phyloP scores from a whole-genome alignment of 805 yeast genomes.

The Isabelozyma pseudorhagii region DNA sequence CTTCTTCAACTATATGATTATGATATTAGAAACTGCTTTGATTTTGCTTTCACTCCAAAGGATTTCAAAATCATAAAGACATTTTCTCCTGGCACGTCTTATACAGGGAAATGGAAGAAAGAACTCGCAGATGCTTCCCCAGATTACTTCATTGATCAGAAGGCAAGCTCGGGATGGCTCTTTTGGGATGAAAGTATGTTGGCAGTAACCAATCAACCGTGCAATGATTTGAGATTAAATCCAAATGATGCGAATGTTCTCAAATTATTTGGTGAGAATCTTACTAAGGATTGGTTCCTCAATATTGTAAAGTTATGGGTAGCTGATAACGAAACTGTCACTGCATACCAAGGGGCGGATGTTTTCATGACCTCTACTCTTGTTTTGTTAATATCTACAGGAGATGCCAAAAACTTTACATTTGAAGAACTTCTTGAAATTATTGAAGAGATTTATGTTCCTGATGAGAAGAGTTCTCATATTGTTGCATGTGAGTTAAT shows the following conservation, averaged over 20 bases:
- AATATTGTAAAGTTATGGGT: conserved; percentile 49
- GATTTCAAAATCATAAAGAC: conserved; percentile 46
- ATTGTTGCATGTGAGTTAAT: conserved; percentile 70
- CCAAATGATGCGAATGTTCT: conserved; percentile 43
- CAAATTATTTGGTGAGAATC: conserved; percentile 35
- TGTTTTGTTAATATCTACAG: conserved; percentile 46
- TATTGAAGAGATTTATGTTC: conserved; percentile 49
- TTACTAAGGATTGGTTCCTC: conserved; percentile 60
- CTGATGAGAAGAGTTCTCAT: conserved; percentile 72
- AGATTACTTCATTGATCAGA: conserved; percentile 54
- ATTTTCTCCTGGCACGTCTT: conserved; percentile 28
- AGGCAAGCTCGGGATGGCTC: conserved; percentile 61
- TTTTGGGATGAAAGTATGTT: conserved; percentile 64
- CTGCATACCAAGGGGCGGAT: conserved; percentile 63
- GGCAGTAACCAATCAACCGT: conserved; percentile 40
- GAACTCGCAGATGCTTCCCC: conserved; percentile 56
- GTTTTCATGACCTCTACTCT: conserved; percentile 56
- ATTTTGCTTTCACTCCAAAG: conserved; percentile 27
- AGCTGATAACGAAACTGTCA: conserved; percentile 65
- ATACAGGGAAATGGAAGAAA: conserved; percentile 37
- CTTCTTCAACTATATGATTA: conserved; percentile 47
- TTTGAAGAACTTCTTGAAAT: conserved; percentile 53
- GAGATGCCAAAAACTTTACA: conserved; percentile 37
- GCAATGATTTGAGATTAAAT: conserved; percentile 26
- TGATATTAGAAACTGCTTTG: conserved; percentile 42